phyloP scores from a whole-genome alignment of 2,329 filamentous ascomycete genomes.

The Cryphonectria nitschkei region DNA sequence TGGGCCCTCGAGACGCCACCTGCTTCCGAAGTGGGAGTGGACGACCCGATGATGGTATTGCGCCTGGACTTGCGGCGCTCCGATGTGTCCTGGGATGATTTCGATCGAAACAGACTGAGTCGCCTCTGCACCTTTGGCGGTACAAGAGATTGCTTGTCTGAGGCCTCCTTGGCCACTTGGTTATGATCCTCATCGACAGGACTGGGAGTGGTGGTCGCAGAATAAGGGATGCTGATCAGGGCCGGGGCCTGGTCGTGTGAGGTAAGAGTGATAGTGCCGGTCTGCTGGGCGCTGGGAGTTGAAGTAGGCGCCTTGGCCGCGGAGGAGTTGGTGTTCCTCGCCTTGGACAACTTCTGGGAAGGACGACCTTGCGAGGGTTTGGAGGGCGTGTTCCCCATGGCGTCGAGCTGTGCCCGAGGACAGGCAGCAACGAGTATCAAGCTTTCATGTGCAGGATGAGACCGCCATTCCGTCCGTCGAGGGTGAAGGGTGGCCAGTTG shows the following conservation, averaged over 20 bases:
- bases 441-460: slow-evolving; percentile 22
- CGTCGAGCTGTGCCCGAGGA: slow-evolving; percentile 18
- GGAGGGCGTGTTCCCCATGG: slow-evolving; percentile 29
- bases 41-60: slow-evolving; percentile 38
- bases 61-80: slow-evolving; percentile 32
- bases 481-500: slow-evolving; percentile 4
- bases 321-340: slow-evolving; percentile 17
- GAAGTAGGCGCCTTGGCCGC: slow-evolving; percentile 12
- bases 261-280: slow-evolving; percentile 1
- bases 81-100: slow-evolving; percentile 37
- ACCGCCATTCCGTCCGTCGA: slow-evolving; percentile 27
- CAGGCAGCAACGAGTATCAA: slow-evolving; percentile 18
- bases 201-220: slow-evolving; percentile 17
- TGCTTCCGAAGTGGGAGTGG: slow-evolving; percentile 31
- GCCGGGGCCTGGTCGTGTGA: slow-evolving; percentile 12
- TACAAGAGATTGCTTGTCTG: slow-evolving; percentile 21
- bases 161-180: slow-evolving; percentile 4
- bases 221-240: slow-evolving; percentile 27
- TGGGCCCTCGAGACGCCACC: slow-evolving; percentile 35
- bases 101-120: slow-evolving; percentile 42
- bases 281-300: slow-evolving; percentile 14
- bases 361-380: slow-evolving; percentile 24
- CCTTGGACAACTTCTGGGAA: slow-evolving; percentile 28
- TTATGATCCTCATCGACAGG: slow-evolving; percentile 10
- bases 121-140: slow-evolving; percentile 44